Evolutionary conservation across 306 rosid species (phyloP).

Genomic region (Castanea sativa): DNA sequence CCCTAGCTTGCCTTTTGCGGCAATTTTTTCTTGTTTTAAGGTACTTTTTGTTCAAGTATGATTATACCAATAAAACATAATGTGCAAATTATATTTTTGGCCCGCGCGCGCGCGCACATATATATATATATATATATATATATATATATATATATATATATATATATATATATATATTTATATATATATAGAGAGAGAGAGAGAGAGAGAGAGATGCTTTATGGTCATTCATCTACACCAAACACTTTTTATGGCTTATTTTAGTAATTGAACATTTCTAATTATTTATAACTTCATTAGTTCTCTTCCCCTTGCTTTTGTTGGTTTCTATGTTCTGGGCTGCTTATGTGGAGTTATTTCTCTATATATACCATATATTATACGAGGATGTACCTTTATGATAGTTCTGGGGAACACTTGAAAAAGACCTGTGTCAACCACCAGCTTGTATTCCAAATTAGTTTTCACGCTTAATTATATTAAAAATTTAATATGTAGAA

Average conservation of each 20-base stretch:
- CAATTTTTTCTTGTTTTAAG: conserved; percentile 80
- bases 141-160: too few relatives aligned
- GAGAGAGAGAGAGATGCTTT: not conserved
- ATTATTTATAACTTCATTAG: not conserved
- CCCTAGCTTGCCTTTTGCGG: conserved; percentile 89
- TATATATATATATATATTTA: too few relatives aligned
- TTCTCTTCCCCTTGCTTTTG: not conserved
- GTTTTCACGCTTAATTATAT: not conserved
- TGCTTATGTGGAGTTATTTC: not conserved
- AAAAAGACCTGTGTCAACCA: not conserved
- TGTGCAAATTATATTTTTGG: not conserved
- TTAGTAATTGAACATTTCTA: not conserved
- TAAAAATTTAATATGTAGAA: not conserved
- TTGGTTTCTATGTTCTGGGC: not conserved
- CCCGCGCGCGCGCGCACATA: not conserved
- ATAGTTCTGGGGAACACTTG: not conserved
- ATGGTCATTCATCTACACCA: not conserved
- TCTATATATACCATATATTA: not conserved
- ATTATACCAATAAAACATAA: not conserved
- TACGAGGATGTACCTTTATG: not conserved
- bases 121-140: too few relatives aligned
- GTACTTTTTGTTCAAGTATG: conserved; percentile 29
- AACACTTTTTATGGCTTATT: not conserved
- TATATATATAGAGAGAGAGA: too few relatives aligned
- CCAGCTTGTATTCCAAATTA: not conserved